Evolutionary conservation across 1,139 yeast genomes (phyloP).

Genomic region (Debaryomycetaceae sp.): DNA sequence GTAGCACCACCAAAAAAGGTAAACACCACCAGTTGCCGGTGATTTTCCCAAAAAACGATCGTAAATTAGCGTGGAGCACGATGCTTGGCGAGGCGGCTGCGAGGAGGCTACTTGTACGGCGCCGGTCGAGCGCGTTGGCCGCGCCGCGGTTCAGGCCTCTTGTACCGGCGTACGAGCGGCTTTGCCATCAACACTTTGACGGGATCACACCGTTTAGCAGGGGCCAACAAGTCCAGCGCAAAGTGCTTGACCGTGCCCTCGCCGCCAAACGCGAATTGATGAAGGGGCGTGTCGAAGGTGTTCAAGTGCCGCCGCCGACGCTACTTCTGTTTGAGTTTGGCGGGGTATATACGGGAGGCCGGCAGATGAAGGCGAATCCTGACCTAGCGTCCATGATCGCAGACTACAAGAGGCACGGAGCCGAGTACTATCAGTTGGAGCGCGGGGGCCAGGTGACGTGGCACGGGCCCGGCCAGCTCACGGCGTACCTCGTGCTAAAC

Average conservation of each 20-base stretch:
- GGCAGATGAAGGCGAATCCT: conserved; percentile 51
- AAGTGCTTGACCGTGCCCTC: conserved; percentile 48
- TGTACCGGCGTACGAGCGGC: conserved; percentile 22
- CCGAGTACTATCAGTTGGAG: conserved; percentile 55
- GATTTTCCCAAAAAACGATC: too few relatives aligned
- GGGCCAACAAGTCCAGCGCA: conserved; percentile 56
- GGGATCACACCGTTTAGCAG: conserved; percentile 42
- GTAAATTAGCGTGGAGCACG: too few relatives aligned
- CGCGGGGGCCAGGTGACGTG: conserved; percentile 98
- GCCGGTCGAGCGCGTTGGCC: conserved; percentile 9
- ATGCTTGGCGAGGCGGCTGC: too few relatives aligned
- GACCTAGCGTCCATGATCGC: conserved; percentile 20
- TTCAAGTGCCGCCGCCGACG: conserved; percentile 53
- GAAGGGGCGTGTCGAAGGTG: too few relatives aligned
- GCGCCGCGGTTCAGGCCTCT: conserved; percentile 27
- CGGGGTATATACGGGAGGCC: conserved; percentile 84
- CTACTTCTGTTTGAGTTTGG: conserved; percentile 71
- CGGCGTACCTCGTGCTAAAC: conserved; percentile 75
- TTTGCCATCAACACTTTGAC: conserved; percentile 56
- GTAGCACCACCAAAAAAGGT: too few relatives aligned
- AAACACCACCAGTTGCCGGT: too few relatives aligned
- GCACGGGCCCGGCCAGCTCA: conserved; percentile 94
- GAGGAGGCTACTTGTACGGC: too few relatives aligned
- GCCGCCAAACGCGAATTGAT: conserved; percentile 53
- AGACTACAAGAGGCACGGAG: conserved; percentile 30